Percentiles rank a stretch among this genome's conserved stretches.
Evolutionary conservation across 441 rosid species (phyloP).

Genomic region (Euphorbia corollata): DNA sequence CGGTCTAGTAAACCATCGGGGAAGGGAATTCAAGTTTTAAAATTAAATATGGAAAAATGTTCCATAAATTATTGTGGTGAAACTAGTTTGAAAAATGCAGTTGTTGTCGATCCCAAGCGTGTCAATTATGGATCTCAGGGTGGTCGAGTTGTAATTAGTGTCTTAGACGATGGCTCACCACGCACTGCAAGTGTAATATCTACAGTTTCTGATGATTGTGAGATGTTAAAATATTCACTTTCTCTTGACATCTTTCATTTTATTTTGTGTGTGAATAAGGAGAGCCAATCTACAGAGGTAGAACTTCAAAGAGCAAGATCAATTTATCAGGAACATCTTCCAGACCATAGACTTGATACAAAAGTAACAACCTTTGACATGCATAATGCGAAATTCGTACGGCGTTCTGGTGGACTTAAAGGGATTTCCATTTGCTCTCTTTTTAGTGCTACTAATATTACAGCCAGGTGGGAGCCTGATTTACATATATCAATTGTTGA

Average conservation of each 20-base stretch:
- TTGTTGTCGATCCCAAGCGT: conserved; percentile 83
- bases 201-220: conserved; percentile 46
- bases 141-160: conserved; percentile 60
- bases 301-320: conserved; percentile 92
- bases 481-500: conserved; percentile 73
- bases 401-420: conserved; percentile 85
- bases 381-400: conserved; percentile 85
- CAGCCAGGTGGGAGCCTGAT: conserved; percentile 94
- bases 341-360: conserved; percentile 52
- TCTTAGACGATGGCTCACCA: conserved; percentile 69
- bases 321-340: conserved; percentile 67
- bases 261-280: conserved; percentile 70
- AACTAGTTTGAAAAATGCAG: conserved; percentile 56
- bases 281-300: conserved; percentile 80
- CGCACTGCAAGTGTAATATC: conserved; percentile 72
- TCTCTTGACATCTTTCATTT: conserved; percentile 76
- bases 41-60: conserved; percentile 77
- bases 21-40: conserved; percentile 74
- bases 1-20: conserved; percentile 63
- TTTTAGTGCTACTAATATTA: conserved; percentile 88
- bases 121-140: conserved; percentile 99
- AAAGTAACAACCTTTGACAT: conserved; percentile 68
- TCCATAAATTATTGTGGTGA: conserved; percentile 68
- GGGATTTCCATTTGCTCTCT: conserved; percentile 87
- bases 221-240: conserved; percentile 63